phyloP scores from a whole-genome alignment of 257 asterid species.

The Fraxinus anomala region DNA sequence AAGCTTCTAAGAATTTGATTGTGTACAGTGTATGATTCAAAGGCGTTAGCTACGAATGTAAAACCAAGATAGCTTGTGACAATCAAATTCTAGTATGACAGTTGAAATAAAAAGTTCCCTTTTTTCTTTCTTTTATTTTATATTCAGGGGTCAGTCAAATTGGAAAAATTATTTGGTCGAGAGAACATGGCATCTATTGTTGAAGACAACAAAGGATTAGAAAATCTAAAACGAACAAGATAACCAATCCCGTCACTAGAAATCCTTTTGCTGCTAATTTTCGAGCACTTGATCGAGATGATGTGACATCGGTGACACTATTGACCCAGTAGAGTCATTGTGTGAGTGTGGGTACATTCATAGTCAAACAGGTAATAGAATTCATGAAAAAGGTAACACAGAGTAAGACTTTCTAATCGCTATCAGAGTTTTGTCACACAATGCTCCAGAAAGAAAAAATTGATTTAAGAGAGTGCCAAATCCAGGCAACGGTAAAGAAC shows the following conservation, averaged over 20 bases:
- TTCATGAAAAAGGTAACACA: constrained; percentile 8
- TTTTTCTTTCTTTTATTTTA: not conserved
- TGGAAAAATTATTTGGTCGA: not conserved
- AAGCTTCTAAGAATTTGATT: not conserved
- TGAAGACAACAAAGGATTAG: constrained; percentile 12
- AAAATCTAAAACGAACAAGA: not conserved
- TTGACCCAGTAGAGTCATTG: constrained; percentile 13
- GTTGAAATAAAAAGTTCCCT: constrained; percentile 6
- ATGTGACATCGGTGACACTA: not conserved
- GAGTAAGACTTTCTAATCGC: not conserved
- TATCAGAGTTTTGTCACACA: constrained; percentile 13
- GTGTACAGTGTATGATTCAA: not conserved
- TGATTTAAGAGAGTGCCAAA: constrained; percentile 12
- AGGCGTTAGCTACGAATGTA: not conserved
- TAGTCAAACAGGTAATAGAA: constrained; percentile 4
- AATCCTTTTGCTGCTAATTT: constrained; percentile 13
- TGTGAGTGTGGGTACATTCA: constrained; percentile 13
- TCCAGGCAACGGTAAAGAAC: constrained; percentile 23
- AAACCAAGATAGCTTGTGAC: not conserved
- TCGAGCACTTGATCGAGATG: constrained; percentile 2
- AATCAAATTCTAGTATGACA: not conserved
- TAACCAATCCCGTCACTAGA: constrained; percentile 4
- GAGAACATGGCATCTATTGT: constrained; percentile 9
- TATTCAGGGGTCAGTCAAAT: not conserved
- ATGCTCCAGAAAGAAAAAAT: constrained; percentile 15